Evolutionary conservation across 2,329 filamentous ascomycete genomes (phyloP).

Genomic region (Diaporthe humulicola): DNA sequence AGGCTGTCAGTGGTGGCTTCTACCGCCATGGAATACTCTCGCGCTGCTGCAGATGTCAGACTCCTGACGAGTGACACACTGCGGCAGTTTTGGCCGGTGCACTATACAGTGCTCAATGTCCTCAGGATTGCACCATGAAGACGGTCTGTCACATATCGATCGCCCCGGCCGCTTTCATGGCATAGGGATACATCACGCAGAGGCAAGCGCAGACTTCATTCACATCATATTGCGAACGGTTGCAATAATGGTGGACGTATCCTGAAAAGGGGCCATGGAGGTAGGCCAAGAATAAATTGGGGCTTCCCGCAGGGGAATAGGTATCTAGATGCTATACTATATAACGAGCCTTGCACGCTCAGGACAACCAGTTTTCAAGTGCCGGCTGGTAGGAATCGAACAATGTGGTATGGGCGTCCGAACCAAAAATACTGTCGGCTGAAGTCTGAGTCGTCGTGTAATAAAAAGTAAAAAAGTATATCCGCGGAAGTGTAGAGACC

Average conservation of each 20-base stretch:
- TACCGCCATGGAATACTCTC: no score
- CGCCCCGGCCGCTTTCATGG: neutral
- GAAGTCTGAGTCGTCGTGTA: constrained; percentile 25
- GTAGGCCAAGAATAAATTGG: constrained; percentile 26
- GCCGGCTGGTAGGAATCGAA: constrained; percentile 21
- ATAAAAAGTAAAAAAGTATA: neutral
- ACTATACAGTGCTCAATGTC: neutral
- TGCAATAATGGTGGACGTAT: neutral
- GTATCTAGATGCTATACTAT: constrained; percentile 40
- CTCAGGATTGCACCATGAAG: neutral
- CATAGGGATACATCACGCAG: neutral
- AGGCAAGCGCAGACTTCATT: neutral
- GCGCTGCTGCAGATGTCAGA: neutral
- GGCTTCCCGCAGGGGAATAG: constrained; percentile 38
- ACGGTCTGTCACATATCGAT: neutral
- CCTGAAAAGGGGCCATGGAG: constrained; percentile 1
- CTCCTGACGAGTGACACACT: neutral
- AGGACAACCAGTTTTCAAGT: constrained; percentile 23
- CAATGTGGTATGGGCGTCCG: constrained; percentile 4
- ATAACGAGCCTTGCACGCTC: constrained; percentile 31
- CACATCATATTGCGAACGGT: neutral
- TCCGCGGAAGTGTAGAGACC: constrained; percentile 1
- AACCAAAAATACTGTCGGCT: constrained; percentile 19
- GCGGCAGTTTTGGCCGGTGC: neutral
- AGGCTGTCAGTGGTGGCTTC: neutral